Percentiles rank a stretch among this genome's conserved stretches.
Conservation (phyloP, 495 filamentous ascomycete genomes). For the Ramalina intermedia region DNA sequence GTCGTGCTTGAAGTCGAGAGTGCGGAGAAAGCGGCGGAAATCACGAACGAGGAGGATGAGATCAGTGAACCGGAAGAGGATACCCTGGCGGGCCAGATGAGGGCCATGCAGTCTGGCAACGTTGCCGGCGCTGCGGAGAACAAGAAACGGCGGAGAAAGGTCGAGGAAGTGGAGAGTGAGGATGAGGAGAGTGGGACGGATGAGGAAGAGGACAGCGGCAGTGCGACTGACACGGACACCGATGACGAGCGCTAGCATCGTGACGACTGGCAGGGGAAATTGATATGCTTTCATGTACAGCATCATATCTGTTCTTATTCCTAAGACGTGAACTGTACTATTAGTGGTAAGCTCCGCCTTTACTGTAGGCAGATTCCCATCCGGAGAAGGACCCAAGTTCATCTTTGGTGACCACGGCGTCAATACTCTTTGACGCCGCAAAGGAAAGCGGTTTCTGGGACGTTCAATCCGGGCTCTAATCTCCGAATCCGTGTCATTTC, state of each 20-base stretch:
- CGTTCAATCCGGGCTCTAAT: too few species aligned
- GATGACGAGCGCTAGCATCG: neutral
- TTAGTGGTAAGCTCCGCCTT: too few species aligned
- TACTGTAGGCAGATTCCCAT: too few species aligned
- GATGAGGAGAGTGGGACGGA: conserved; percentile 65
- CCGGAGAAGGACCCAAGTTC: too few species aligned
- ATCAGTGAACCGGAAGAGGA: conserved; percentile 97
- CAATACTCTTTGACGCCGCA: too few species aligned
- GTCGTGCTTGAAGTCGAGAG: conserved; percentile 86
- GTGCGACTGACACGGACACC: conserved; percentile 2
- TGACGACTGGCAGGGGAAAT: neutral
- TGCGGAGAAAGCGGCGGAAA: conserved; percentile 62
- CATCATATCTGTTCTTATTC: too few species aligned
- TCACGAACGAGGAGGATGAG: conserved; percentile 69
- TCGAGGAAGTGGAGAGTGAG: conserved; percentile 25
- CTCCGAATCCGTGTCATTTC: too few species aligned
- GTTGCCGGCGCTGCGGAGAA: conserved; percentile 25
- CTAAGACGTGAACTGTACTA: too few species aligned
- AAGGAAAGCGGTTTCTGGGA: too few species aligned
- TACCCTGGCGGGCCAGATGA: conserved; percentile 92
- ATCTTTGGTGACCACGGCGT: too few species aligned
- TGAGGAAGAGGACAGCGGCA: neutral
- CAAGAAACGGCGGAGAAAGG: conserved; percentile 36
- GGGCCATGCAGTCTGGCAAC: conserved; percentile 61
- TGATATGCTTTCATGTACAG: too few species aligned